These are phyloP conservation scores for Podaxis mareebaensis DNA, from an alignment of 768 basidiomycete genomes.

Conservation along the genomic window DNA sequence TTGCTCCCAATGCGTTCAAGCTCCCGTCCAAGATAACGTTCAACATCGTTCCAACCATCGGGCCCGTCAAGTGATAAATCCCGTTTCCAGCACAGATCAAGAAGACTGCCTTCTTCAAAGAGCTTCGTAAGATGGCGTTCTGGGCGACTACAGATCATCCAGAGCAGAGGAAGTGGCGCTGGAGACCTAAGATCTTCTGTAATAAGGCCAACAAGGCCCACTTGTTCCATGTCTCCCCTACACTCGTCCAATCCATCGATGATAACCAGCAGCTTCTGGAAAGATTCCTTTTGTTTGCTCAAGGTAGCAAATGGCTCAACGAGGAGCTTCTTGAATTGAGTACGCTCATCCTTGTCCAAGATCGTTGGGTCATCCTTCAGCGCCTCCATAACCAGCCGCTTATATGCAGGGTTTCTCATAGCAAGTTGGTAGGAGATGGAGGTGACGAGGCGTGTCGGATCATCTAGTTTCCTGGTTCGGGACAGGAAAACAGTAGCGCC, in stretches of 20 bases:
- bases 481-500: not conserved
- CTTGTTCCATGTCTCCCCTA: conserved; percentile 9
- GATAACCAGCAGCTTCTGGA: not conserved
- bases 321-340: not conserved
- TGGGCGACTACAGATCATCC: conserved; percentile 17
- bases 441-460: not conserved
- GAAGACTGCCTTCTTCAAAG: not conserved
- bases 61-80: not conserved
- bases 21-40: not conserved
- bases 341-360: not conserved
- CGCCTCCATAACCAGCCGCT: not conserved
- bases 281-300: not conserved
- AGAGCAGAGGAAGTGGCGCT: conserved; percentile 9
- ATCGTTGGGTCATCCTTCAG: not conserved
- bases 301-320: not conserved
- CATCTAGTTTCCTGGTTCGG: not conserved
- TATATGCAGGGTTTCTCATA: not conserved
- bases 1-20: not conserved
- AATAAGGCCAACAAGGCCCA: conserved; percentile 8
- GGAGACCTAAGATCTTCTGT: not conserved
- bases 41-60: not conserved
- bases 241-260: conserved; percentile 21
- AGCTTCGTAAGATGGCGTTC: conserved; percentile 11
- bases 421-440: not conserved
- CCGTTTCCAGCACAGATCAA: not conserved